phyloP scores from a whole-genome alignment of 176 grass and related monocot genomes.

The Aegilops longissima region DNA sequence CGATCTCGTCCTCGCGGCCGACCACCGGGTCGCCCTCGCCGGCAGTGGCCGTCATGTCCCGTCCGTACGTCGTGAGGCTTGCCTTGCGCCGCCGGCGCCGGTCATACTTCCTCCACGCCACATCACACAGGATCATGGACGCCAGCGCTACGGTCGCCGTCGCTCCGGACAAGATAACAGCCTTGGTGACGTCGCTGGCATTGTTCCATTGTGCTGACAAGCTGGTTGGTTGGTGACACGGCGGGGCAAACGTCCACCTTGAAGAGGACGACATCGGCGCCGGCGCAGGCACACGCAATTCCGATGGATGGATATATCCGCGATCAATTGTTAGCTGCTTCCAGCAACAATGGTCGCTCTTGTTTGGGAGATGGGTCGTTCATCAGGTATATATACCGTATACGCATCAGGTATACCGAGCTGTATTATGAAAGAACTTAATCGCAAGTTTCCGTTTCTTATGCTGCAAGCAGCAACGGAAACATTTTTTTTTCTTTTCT shows the following conservation, averaged over 20 bases:
- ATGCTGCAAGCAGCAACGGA: no score
- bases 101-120: rapidly evolving
- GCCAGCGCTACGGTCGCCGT: background rate
- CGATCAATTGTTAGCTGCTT: no score
- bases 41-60: background rate
- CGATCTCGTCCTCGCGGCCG: conserved; percentile 22
- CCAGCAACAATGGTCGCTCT: no score
- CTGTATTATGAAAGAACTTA: no score
- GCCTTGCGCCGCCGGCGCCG: background rate
- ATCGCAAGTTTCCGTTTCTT: no score
- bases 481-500: no score
- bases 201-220: background rate
- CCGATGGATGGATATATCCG: no score
- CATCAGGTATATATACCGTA: no score
- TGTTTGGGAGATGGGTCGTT: no score
- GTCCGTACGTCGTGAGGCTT: background rate
- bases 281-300: no score
- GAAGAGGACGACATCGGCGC: background rate
- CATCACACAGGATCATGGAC: background rate
- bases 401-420: no score
- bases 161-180: background rate
- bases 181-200: background rate
- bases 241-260: background rate
- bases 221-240: background rate
- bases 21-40: background rate